A percentile compares a stretch with the other conserved stretches of the same genome.
phyloP scores from a whole-genome alignment of 768 basidiomycete genomes.

The Suillus variegatus region DNA sequence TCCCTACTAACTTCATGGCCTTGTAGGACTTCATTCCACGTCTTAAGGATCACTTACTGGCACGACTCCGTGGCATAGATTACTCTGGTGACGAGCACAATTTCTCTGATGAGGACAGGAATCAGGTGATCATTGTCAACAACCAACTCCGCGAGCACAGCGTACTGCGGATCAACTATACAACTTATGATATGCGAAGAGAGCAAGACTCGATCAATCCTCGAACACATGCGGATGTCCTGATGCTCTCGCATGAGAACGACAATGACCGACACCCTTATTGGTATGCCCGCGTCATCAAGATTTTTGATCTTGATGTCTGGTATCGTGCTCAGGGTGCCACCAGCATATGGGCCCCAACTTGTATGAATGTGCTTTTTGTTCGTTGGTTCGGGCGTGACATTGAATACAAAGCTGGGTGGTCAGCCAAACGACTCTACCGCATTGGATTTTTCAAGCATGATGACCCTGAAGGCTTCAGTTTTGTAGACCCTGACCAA shows the following conservation, averaged over 20 bases:
- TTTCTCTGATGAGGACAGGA: constrained; percentile 25
- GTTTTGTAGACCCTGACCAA: constrained; percentile 45
- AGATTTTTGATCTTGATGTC: constrained; percentile 27
- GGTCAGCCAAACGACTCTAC: constrained; percentile 32
- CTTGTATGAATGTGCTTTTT: constrained; percentile 41
- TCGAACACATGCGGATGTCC: constrained; percentile 29
- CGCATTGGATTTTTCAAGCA: constrained; percentile 38
- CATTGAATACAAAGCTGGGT: constrained; percentile 24
- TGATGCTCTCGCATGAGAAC: constrained; percentile 32
- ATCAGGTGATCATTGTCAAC: constrained; percentile 21
- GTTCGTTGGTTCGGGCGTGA: constrained; percentile 41
- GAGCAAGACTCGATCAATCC: constrained; percentile 24
- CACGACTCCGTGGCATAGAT: not conserved
- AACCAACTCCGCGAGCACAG: constrained; percentile 36
- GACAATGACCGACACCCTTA: not conserved
- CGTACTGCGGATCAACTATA: constrained; percentile 7
- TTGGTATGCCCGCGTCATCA: constrained; percentile 24
- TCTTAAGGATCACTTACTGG: constrained; percentile 15
- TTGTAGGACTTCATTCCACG: constrained; percentile 31
- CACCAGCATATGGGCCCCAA: not conserved
- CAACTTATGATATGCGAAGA: constrained; percentile 2
- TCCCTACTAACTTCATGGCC: not conserved
- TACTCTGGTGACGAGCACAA: constrained; percentile 17
- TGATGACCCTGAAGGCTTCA: constrained; percentile 35
- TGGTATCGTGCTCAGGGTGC: constrained; percentile 2